Evolutionary conservation across 148 eudicot genomes (phyloP).

Genomic region (Arbutus unedo): DNA sequence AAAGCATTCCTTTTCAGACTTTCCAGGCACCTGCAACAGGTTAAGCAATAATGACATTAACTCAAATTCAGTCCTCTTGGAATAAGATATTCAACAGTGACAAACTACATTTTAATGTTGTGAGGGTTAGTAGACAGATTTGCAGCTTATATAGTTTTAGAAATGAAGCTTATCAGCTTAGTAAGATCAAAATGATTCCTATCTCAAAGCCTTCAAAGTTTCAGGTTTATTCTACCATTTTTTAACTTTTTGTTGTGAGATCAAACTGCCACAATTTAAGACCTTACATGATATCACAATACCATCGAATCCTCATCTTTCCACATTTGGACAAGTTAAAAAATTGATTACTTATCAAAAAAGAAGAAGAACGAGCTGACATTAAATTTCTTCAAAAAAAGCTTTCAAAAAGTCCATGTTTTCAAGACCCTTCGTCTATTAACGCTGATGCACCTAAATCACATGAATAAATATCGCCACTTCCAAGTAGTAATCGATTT

Average conservation of each 20-base stretch:
- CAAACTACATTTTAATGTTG: neutral
- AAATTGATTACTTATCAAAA: neutral
- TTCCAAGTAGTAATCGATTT: neutral
- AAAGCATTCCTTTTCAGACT: constrained; percentile 89
- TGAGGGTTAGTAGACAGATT: neutral
- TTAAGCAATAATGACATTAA: neutral
- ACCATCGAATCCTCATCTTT: neutral
- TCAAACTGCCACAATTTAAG: neutral
- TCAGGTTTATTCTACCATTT: neutral
- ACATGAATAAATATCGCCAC: neutral
- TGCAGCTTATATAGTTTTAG: neutral
- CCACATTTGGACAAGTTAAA: neutral
- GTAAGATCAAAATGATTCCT: constrained; percentile 6
- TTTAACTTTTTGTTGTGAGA: neutral
- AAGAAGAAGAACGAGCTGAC: neutral
- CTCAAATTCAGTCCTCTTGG: constrained; percentile 1
- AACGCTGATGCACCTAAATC: neutral
- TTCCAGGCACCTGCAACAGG: constrained; percentile 77
- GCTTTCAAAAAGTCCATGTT: neutral
- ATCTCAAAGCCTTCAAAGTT: neutral
- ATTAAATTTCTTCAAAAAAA: neutral
- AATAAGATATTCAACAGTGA: neutral
- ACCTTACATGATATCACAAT: neutral
- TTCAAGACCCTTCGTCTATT: neutral
- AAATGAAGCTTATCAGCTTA: neutral